phyloP scores from a whole-genome alignment of 2,329 filamentous ascomycete species.

The Colletotrichum tropicicola region DNA sequence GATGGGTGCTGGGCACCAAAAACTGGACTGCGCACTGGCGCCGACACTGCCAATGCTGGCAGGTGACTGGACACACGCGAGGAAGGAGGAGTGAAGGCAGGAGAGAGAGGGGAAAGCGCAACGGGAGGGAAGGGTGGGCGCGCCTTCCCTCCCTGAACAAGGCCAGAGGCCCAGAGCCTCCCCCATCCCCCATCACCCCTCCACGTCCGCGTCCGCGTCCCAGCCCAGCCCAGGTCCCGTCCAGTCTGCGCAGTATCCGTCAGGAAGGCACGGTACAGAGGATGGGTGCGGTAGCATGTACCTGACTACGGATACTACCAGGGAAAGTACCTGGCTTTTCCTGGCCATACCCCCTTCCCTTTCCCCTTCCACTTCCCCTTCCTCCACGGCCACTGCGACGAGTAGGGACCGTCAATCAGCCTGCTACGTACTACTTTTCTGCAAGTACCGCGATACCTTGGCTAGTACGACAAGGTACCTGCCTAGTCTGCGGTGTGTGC shows the following conservation, averaged over 20 bases:
- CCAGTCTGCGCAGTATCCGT: constrained; percentile 7
- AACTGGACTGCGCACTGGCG: constrained; percentile 24
- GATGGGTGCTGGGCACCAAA: constrained; percentile 21
- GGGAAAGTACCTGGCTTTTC: constrained; percentile 15
- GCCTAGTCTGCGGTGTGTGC: constrained; percentile 2
- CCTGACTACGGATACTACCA: constrained; percentile 4
- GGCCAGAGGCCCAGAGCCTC: constrained; percentile 12
- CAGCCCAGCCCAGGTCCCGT: background rate
- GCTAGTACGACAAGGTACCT: constrained; percentile 16
- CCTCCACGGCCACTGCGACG: no score
- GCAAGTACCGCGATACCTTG: constrained; percentile 21
- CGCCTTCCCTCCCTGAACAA: constrained; percentile 27
- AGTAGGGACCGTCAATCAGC: background rate
- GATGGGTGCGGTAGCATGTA: background rate
- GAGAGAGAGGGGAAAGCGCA: constrained; percentile 23
- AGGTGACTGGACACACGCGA: constrained; percentile 13
- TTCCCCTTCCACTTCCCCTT: no score
- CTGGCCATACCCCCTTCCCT: constrained; percentile 5
- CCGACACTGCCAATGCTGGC: no score
- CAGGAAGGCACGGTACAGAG: constrained; percentile 15
- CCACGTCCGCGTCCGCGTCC: constrained; percentile 1
- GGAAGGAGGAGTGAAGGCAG: constrained; percentile 9
- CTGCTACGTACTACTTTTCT: background rate
- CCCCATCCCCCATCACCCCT: constrained; percentile 2
- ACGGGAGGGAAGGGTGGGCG: constrained; percentile 18